These are phyloP conservation scores for Sporothrix pseudoabietina DNA, from an alignment of 2,329 filamentous ascomycete species.

Conservation along the genomic window DNA sequence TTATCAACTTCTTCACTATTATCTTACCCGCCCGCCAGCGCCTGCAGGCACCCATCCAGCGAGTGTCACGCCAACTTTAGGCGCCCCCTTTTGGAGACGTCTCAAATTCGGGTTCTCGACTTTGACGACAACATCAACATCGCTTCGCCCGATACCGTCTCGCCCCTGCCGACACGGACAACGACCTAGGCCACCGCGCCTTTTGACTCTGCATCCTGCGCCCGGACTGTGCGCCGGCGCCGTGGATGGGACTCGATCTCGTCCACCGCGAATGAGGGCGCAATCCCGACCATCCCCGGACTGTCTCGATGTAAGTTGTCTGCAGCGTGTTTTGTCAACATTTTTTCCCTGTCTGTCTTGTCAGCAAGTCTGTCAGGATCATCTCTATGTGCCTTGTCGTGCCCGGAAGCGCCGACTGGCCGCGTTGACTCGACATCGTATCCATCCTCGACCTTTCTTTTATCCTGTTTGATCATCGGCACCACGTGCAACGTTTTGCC, in stretches of 20 bases:
- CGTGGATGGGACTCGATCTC: constrained; percentile 26
- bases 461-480: background rate
- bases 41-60: background rate
- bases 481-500: background rate
- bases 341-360: background rate
- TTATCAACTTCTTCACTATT: background rate
- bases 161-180: background rate
- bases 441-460: background rate
- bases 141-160: background rate
- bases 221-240: constrained; percentile 6
- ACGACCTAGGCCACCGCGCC: background rate
- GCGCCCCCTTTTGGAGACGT: constrained; percentile 4
- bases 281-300: constrained; percentile 10
- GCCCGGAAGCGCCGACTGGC: background rate
- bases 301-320: constrained; percentile 28
- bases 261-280: constrained; percentile 21
- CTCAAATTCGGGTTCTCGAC: background rate
- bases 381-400: background rate
- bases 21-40: background rate
- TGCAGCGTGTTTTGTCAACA: background rate
- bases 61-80: background rate
- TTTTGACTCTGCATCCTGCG: background rate
- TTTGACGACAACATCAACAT: background rate
- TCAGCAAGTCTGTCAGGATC: background rate
- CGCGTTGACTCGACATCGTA: background rate